A percentile compares a stretch with the other conserved stretches of the same genome.
Conservation (phyloP, 768 basidiomycete species). For the Butyriboletus loyo region DNA sequence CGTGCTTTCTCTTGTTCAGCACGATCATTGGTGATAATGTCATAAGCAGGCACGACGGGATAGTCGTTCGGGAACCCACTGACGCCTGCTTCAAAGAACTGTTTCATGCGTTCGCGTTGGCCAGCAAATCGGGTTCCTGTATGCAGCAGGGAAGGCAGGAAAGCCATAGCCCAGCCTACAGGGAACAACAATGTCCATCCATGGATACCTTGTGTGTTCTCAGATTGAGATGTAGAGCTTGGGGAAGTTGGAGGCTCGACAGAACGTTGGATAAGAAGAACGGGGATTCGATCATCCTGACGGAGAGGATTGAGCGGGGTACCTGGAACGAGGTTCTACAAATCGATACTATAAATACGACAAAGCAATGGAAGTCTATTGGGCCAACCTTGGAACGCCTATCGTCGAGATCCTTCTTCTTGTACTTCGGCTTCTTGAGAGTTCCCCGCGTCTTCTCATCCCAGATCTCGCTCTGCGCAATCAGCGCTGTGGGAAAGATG, state of each 20-base stretch:
- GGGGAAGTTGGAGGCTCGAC: slow-evolving; percentile 38
- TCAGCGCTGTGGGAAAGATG: slow-evolving; percentile 49
- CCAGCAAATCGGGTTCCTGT: slow-evolving; percentile 86
- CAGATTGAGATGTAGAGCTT: slow-evolving; percentile 17
- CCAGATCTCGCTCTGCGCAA: slow-evolving; percentile 77
- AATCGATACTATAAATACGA: background rate
- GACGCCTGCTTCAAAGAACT: slow-evolving; percentile 77
- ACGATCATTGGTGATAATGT: slow-evolving; percentile 44
- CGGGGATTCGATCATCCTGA: slow-evolving; percentile 80
- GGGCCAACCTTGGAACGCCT: slow-evolving; percentile 63
- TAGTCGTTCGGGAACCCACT: slow-evolving; percentile 82
- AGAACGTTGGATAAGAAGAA: slow-evolving; percentile 80
- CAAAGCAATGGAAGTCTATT: background rate
- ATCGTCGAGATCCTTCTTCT: slow-evolving; percentile 84
- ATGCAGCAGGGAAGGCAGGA: slow-evolving; percentile 76
- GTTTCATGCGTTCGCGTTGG: slow-evolving; percentile 76
- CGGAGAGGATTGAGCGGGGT: slow-evolving; percentile 60
- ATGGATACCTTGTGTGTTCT: slow-evolving; percentile 49
- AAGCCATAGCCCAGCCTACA: slow-evolving; percentile 87
- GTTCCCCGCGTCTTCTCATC: slow-evolving; percentile 49
- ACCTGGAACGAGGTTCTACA: slow-evolving; percentile 76
- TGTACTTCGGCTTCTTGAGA: slow-evolving; percentile 62
- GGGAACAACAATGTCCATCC: slow-evolving; percentile 91
- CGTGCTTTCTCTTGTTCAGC: slow-evolving; percentile 50
- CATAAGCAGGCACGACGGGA: slow-evolving; percentile 55